phyloP scores from a whole-genome alignment of 306 rosid species.

The Dryas drummondii region DNA sequence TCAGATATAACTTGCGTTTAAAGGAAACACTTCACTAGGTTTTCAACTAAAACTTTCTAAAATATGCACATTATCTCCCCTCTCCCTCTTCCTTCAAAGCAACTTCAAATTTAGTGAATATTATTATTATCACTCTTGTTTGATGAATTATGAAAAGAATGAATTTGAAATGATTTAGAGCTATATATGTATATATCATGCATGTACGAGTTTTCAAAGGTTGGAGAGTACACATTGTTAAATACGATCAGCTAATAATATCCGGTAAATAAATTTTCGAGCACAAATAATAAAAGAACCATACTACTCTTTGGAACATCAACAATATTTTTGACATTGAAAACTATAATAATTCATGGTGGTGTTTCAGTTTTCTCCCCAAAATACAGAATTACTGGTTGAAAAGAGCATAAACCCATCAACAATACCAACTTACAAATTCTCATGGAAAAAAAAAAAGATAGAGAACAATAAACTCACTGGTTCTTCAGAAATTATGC shows the following conservation, averaged over 20 bases:
- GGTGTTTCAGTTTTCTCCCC: not conserved
- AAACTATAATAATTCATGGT: not conserved
- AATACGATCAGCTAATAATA: slow-evolving; percentile 7
- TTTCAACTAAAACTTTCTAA: not conserved
- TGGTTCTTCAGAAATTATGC: slow-evolving; percentile 90
- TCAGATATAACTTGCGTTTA: not conserved
- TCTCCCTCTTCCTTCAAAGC: not conserved
- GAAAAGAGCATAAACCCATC: not conserved
- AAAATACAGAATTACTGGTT: not conserved
- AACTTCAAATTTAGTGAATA: not conserved
- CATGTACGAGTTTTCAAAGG: not conserved
- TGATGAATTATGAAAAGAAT: not conserved
- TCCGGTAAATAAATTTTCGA: not conserved
- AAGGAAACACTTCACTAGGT: not conserved
- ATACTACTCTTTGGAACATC: not conserved
- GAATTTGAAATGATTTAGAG: not conserved
- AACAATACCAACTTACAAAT: not conserved
- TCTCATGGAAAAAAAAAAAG: not conserved
- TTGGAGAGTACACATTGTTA: slow-evolving; percentile 9
- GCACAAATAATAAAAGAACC: not conserved
- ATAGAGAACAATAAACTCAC: slow-evolving; percentile 37
- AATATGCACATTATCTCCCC: not conserved
- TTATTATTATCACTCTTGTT: not conserved
- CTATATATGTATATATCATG: not conserved
- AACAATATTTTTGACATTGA: not conserved